A percentile compares a stretch with the other conserved stretches of the same genome.
These are phyloP conservation scores for Pisolithus tinctorius DNA, from an alignment of 768 basidiomycete genomes.

Conservation along the genomic window DNA sequence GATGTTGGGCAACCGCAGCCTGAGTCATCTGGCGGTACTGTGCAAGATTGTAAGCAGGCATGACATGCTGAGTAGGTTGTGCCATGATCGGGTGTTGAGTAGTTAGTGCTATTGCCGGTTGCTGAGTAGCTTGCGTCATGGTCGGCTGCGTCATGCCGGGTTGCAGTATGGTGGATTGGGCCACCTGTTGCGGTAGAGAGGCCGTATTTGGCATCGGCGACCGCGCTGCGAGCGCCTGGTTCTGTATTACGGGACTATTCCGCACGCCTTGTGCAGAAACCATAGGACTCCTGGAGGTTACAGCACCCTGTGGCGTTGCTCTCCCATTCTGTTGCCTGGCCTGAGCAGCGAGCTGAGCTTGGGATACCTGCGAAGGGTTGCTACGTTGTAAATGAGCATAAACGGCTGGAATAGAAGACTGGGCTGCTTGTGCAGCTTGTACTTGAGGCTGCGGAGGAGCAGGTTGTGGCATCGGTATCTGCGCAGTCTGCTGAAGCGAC, in stretches of 20 bases:
- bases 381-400: constrained; percentile 14
- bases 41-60: constrained; percentile 28
- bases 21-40: constrained; percentile 30
- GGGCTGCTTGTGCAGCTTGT: constrained; percentile 9
- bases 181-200: constrained; percentile 19
- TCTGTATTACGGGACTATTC: constrained; percentile 32
- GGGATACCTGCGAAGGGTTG: constrained; percentile 13
- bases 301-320: constrained; percentile 20
- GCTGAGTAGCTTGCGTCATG: constrained; percentile 19
- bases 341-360: constrained; percentile 17
- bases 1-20: constrained; percentile 20
- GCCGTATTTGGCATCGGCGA: constrained; percentile 15
- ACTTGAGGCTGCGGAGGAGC: constrained; percentile 7
- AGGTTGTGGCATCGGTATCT: constrained; percentile 19
- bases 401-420: constrained; percentile 11
- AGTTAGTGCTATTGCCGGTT: constrained; percentile 11
- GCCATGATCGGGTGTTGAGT: too few relatives aligned
- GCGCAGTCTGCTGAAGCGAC: constrained; percentile 17
- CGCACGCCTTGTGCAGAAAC: constrained; percentile 15
- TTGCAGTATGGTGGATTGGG: constrained; percentile 10
- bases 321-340: constrained; percentile 22
- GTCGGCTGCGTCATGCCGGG: constrained; percentile 12
- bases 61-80: too few relatives aligned
- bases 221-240: constrained; percentile 17
- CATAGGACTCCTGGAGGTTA: constrained; percentile 14